Percentiles rank a stretch among this genome's conserved stretches.
Evolutionary conservation across 2,329 filamentous ascomycete genomes (phyloP).

Genomic region (Xylaria digitata): DNA sequence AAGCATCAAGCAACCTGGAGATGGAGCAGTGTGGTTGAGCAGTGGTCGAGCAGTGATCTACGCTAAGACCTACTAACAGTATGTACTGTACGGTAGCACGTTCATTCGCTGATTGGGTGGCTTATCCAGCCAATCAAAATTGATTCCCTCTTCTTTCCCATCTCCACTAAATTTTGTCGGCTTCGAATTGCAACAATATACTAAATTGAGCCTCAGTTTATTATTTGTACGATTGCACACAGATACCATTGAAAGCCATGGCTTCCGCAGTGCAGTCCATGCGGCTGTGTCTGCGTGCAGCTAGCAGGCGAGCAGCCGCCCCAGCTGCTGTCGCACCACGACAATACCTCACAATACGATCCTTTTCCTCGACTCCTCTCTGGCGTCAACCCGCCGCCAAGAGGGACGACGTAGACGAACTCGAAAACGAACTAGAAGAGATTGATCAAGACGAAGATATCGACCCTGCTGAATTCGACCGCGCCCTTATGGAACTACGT

Average conservation of each 20-base stretch:
- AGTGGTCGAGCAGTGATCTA: neutral
- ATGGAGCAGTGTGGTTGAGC: neutral
- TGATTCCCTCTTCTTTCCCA: conserved; percentile 4
- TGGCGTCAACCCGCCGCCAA: conserved; percentile 39
- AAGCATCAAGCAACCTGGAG: too few relatives aligned
- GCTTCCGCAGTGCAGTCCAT: conserved; percentile 56
- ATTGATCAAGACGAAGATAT: conserved; percentile 27
- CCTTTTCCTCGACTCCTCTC: conserved; percentile 47
- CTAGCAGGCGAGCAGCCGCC: conserved; percentile 44
- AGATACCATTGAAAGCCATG: conserved; percentile 50
- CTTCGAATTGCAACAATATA: conserved; percentile 21
- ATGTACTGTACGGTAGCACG: too few relatives aligned
- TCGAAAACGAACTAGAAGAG: conserved; percentile 35
- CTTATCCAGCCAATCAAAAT: conserved; percentile 21
- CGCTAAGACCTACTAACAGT: neutral
- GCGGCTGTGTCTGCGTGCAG: conserved; percentile 54
- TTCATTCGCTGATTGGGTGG: conserved; percentile 17
- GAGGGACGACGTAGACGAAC: conserved; percentile 41
- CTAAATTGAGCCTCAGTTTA: conserved; percentile 30
- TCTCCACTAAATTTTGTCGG: conserved; percentile 39
- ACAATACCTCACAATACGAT: conserved; percentile 43
- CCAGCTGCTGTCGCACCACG: conserved; percentile 38
- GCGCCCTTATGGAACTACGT: neutral
- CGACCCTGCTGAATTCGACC: conserved; percentile 6
- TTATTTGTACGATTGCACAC: conserved; percentile 23